Percentiles rank a stretch among this genome's conserved stretches.
phyloP scores from a whole-genome alignment of 73 alveolate genomes.

The Paramecium caudatum region DNA sequence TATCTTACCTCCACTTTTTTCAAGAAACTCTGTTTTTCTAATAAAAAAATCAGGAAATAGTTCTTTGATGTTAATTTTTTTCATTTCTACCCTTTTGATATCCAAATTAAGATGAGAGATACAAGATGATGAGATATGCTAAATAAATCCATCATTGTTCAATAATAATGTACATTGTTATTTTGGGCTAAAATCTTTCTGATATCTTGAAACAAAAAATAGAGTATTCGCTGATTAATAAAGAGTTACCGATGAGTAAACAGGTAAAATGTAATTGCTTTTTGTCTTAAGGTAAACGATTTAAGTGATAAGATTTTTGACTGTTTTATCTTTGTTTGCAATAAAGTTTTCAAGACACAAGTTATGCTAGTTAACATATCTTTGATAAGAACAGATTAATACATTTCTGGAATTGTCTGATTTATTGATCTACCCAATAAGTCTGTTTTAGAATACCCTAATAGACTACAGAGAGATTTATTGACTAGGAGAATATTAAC shows the following conservation, averaged over 20 bases:
- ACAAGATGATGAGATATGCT: neutral
- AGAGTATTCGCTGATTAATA: neutral
- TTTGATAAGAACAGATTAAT: neutral
- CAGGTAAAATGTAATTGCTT: constrained; percentile 16
- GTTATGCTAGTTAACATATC: neutral
- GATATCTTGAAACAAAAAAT: neutral
- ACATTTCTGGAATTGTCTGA: constrained; percentile 19
- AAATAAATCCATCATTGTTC: neutral
- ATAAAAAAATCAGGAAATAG: neutral
- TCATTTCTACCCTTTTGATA: neutral
- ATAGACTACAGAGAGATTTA: constrained; percentile 53
- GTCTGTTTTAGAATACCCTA: constrained; percentile 63
- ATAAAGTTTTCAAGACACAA: neutral
- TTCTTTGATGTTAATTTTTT: constrained; percentile 22
- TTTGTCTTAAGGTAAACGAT: neutral
- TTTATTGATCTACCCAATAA: constrained; percentile 37
- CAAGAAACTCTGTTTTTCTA: neutral
- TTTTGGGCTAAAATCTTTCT: constrained; percentile 2
- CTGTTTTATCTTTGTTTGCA: neutral
- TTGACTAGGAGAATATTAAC: neutral
- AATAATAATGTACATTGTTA: neutral
- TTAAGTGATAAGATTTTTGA: neutral
- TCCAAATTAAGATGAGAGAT: neutral
- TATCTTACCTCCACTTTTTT: neutral
- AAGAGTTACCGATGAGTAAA: neutral